phyloP scores from a whole-genome alignment of 108 stramenopile species.

The Fragilariopsis cylindrus region DNA sequence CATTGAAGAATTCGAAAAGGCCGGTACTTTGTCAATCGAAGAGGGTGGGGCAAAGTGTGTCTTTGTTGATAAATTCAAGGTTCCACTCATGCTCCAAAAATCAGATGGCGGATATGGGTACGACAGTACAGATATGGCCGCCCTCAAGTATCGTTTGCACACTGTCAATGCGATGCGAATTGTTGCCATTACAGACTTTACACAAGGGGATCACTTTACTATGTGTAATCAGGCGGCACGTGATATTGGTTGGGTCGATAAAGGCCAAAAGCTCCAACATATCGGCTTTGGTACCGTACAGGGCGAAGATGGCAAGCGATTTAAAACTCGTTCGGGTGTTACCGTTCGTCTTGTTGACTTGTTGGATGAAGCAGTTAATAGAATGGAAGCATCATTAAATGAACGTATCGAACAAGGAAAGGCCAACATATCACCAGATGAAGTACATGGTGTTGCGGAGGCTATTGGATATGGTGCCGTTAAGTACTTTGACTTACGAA shows the following conservation, averaged over 20 bases:
- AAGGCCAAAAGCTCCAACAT: slow-evolving; percentile 84
- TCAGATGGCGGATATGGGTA: slow-evolving; percentile 99
- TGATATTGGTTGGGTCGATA: slow-evolving; percentile 89
- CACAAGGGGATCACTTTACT: slow-evolving; percentile 95
- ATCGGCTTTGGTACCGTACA: slow-evolving; percentile 98
- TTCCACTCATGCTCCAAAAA: slow-evolving; percentile 98
- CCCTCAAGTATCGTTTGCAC: slow-evolving; percentile 91
- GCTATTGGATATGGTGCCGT: slow-evolving; percentile 98
- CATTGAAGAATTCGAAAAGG: slow-evolving; percentile 84
- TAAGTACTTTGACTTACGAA: slow-evolving; percentile 98
- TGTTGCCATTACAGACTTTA: slow-evolving; percentile 97
- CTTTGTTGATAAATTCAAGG: slow-evolving; percentile 80
- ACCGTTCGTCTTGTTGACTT: slow-evolving; percentile 98
- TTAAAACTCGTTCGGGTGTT: slow-evolving; percentile 97
- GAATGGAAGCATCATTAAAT: slow-evolving; percentile 83
- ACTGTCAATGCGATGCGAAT: slow-evolving; percentile 82
- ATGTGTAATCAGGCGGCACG: slow-evolving; percentile 94
- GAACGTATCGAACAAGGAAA: slow-evolving; percentile 75
- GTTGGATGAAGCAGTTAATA: slow-evolving; percentile 90
- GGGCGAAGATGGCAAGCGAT: slow-evolving; percentile 97
- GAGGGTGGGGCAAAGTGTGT: slow-evolving; percentile 95
- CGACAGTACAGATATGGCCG: slow-evolving; percentile 99
- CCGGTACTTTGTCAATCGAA: slow-evolving; percentile 68
- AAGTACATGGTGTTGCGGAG: slow-evolving; percentile 86
- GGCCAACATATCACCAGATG: slow-evolving; percentile 79